These are phyloP conservation scores for Eimeria tenella DNA, from an alignment of 169 alveolate genomes.

Conservation along the genomic window DNA sequence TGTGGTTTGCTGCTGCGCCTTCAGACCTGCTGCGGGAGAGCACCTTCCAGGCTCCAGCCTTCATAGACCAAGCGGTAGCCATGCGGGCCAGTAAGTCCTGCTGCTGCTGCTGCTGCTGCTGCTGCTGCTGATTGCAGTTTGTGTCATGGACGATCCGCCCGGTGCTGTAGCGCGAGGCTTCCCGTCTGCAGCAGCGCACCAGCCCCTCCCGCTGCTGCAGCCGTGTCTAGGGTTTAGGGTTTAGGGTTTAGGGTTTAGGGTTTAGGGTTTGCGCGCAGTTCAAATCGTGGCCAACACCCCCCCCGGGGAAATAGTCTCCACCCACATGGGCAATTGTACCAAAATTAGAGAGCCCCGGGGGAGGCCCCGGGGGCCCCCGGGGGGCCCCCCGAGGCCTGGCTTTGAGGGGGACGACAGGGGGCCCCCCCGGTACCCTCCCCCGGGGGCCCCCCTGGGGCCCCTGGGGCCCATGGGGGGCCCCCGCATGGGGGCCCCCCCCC, in stretches of 20 bases:
- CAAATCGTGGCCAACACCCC: constrained; percentile 54
- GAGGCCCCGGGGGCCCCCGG: background rate
- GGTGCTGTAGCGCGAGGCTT: too few relatives aligned
- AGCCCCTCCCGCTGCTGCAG: background rate
- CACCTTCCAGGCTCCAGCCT: constrained; percentile 71
- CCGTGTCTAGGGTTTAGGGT: too few relatives aligned
- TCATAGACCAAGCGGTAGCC: constrained; percentile 48
- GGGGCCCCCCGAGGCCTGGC: constrained; percentile 10
- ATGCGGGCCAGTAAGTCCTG: constrained; percentile 14
- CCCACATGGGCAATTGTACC: constrained; percentile 33
- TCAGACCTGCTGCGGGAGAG: constrained; percentile 64
- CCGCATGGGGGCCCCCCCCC: constrained; percentile 36
- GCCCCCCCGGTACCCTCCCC: constrained; percentile 7
- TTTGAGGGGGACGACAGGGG: constrained; percentile 2
- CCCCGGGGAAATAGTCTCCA: background rate
- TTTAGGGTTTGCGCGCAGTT: constrained; percentile 14
- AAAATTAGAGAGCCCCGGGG: background rate
- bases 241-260: background rate
- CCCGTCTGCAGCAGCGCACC: too few relatives aligned
- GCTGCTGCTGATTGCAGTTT: background rate
- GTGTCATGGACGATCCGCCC: too few relatives aligned
- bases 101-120: background rate
- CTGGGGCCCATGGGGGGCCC: constrained; percentile 23
- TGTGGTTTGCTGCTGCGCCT: background rate
- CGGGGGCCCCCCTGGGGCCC: constrained; percentile 4